These are phyloP conservation scores for Rutstroemia sp. DNA, from an alignment of 2,329 filamentous ascomycete species.

Conservation along the genomic window DNA sequence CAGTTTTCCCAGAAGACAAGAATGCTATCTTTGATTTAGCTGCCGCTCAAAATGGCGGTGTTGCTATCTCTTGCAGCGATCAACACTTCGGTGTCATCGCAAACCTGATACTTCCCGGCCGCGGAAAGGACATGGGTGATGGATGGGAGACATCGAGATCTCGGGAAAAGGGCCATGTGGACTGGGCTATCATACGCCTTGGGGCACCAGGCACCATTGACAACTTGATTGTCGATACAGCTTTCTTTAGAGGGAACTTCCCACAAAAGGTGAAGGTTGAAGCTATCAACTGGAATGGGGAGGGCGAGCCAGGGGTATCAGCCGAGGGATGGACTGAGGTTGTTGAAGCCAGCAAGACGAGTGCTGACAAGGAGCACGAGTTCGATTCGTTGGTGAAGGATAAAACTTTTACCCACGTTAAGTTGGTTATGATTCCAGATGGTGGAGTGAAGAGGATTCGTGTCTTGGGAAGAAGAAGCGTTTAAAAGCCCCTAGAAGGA, in stretches of 20 bases:
- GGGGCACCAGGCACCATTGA: slow-evolving; percentile 59
- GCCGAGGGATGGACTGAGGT: slow-evolving; percentile 59
- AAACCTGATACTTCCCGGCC: slow-evolving; percentile 70
- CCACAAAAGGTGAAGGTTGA: slow-evolving; percentile 69
- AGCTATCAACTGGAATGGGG: slow-evolving; percentile 46
- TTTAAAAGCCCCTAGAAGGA: slow-evolving; percentile 7
- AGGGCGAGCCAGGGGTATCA: slow-evolving; percentile 47
- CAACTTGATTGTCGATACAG: slow-evolving; percentile 68
- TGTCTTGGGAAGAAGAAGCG: slow-evolving; percentile 56
- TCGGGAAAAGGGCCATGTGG: slow-evolving; percentile 61
- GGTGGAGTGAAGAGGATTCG: slow-evolving; percentile 85
- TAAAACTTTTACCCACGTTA: slow-evolving; percentile 68
- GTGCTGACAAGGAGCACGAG: slow-evolving; percentile 65
- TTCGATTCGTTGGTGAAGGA: slow-evolving; percentile 50
- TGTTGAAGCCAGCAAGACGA: slow-evolving; percentile 58
- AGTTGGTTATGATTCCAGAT: slow-evolving; percentile 81
- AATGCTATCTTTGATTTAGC: slow-evolving; percentile 66
- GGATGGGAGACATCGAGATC: slow-evolving; percentile 81
- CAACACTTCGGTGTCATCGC: slow-evolving; percentile 79
- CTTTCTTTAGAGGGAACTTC: slow-evolving; percentile 78
- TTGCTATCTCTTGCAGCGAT: slow-evolving; percentile 70
- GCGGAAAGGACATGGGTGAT: slow-evolving; percentile 80
- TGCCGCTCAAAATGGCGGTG: slow-evolving; percentile 69
- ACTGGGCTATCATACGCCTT: slow-evolving; percentile 74
- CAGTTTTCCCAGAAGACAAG: slow-evolving; percentile 63